Conservation (phyloP, 2,329 filamentous ascomycete genomes). For the Diaporthe nobilis region DNA sequence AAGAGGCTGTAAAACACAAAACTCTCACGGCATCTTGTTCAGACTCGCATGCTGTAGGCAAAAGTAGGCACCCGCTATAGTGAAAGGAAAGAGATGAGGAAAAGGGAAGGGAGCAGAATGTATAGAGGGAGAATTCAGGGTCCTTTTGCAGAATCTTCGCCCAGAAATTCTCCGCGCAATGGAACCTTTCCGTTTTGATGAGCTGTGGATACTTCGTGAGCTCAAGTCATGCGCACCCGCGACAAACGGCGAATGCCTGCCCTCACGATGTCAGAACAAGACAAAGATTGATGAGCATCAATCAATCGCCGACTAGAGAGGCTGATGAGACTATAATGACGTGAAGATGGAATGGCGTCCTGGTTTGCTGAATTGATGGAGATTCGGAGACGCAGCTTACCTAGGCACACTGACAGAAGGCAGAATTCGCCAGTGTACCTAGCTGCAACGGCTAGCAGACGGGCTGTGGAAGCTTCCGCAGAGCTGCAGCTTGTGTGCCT, state of each 20-base stretch:
- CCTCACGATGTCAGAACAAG: background rate
- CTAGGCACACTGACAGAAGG: background rate
- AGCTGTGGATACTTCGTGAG: constrained; percentile 40
- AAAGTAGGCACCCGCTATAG: background rate
- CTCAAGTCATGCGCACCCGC: constrained; percentile 30
- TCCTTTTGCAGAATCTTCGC: constrained; percentile 34
- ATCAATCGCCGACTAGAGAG: background rate
- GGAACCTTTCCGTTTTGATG: constrained; percentile 40
- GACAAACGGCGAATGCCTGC: constrained; percentile 20
- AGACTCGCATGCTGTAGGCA: background rate
- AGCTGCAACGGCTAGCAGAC: background rate
- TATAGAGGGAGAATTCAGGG: constrained; percentile 27
- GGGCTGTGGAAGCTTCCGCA: background rate
- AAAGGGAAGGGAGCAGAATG: constrained; percentile 4
- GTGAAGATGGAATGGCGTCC: background rate
- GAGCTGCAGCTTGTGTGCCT: constrained; percentile 6
- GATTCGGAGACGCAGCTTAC: background rate
- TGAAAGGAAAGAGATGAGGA: background rate
- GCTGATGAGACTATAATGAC: background rate
- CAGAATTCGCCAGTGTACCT: too few relatives aligned
- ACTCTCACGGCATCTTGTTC: background rate
- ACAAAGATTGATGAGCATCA: background rate
- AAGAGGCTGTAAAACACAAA: background rate
- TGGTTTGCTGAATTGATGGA: background rate
- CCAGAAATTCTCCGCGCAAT: constrained; percentile 35